Evolutionary conservation across 495 filamentous ascomycete genomes (phyloP), one percentile per base, ranked within the genome.

Genomic region (Staphylotrichum longicolle): DNA sequence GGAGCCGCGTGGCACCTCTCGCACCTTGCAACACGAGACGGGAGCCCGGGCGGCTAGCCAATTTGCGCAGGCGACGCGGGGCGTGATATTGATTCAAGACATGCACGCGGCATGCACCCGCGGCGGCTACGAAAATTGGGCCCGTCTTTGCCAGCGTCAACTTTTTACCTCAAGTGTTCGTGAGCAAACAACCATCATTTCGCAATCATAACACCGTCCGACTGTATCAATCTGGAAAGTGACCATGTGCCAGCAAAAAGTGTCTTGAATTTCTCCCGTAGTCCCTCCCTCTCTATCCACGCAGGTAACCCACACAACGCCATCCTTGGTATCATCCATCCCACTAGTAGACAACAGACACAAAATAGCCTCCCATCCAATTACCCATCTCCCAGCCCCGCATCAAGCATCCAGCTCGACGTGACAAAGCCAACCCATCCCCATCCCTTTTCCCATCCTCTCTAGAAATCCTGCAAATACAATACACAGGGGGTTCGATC

Each of bases 391-490:
- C 39, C 37, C 47, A 60, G 7, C 37, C 39, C 57, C 20, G 4
- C 42, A 49, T 32, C 50, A 48, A 61, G 49, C 58, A 47, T 54
- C 58, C 58, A 60, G 58, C 58, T 60, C 44, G 33, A 41, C 57
- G 11, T 27, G 20, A 27, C 20, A 27, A 27, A 27, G 20, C 39
- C 57, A 14, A 34, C 46, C 39, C 33, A 32, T 58, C 27, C 41
- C 54, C 27, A 33, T 27, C 44, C 55, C 32, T 35, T 33, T n/a
- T 33, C 32, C 47, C 10, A 11, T 48, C 49, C 20, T 27, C 20
- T 27, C 20, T 27, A 27, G 20, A 27, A 27, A 44, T 47, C 39
- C n/a, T 33, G 8, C 47, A 15, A 41, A 8, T 34, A 46, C 57
- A 48, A 20, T 51, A 60, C 57, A 60, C 39, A 10, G 52, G 40